Conservation (phyloP, 2,329 filamentous ascomycete species). For the Saccharata proteae region DNA sequence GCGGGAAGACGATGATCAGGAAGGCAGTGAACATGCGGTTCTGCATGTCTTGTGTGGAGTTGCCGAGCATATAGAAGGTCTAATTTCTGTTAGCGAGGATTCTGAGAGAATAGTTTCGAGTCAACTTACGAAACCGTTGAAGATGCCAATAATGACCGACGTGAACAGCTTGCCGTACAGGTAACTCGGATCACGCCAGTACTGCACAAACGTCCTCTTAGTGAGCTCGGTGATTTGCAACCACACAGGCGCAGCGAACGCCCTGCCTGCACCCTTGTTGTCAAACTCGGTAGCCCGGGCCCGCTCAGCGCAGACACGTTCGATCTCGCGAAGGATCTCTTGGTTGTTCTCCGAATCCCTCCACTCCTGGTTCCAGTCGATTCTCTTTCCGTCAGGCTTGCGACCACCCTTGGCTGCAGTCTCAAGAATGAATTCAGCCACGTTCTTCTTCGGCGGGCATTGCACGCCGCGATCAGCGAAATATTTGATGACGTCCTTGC, state of each 20-base stretch:
- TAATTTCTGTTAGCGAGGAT: too few species aligned
- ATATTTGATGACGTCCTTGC: conserved; percentile 52
- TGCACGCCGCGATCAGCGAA: conserved; percentile 53
- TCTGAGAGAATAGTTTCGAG: too few species aligned
- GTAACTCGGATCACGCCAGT: conserved; percentile 68
- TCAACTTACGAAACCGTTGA: conserved; percentile 73
- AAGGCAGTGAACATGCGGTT: conserved; percentile 66
- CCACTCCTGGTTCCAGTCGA: conserved; percentile 72
- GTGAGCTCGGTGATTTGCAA: conserved; percentile 55
- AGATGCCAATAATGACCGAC: conserved; percentile 58
- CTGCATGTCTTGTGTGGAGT: conserved; percentile 57
- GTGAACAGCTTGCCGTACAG: conserved; percentile 67
- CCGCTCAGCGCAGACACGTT: conserved; percentile 48
- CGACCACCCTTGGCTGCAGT: conserved; percentile 48
- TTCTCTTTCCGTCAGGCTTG: conserved; percentile 39
- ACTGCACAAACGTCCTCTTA: conserved; percentile 56
- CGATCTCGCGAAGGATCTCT: conserved; percentile 51
- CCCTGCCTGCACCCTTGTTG: conserved; percentile 23
- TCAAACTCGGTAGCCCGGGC: conserved; percentile 30
- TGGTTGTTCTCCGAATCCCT: conserved; percentile 49
- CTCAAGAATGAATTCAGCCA: conserved; percentile 55
- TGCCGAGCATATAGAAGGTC: conserved; percentile 61
- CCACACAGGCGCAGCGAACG: conserved; percentile 55
- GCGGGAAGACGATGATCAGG: conserved; percentile 46
- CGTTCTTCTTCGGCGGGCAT: conserved; percentile 54